phyloP scores from a whole-genome alignment of 2,329 filamentous ascomycete species.

The Aureobasidium sp. region DNA sequence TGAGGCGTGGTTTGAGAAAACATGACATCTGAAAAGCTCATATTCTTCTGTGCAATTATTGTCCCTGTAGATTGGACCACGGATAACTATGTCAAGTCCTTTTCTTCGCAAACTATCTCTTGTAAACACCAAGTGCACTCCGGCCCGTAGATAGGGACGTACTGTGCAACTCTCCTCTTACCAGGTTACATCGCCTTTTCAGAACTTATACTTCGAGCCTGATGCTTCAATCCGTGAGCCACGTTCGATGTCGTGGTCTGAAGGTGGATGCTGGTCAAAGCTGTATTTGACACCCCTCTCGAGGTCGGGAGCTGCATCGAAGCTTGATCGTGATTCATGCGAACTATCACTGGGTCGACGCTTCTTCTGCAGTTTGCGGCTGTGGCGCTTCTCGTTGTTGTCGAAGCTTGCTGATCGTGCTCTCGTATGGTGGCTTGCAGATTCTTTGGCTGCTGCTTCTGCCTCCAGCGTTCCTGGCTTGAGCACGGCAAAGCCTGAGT shows the following conservation, averaged over 20 bases:
- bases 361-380: constrained; percentile 29
- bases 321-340: background rate
- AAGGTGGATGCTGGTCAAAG: constrained; percentile 11
- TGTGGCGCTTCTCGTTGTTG: background rate
- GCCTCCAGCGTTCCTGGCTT: constrained; percentile 27
- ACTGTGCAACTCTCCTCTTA: background rate
- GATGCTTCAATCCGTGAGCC: constrained; percentile 6
- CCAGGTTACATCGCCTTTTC: background rate
- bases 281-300: constrained; percentile 9
- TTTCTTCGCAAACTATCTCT: background rate
- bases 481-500: constrained; percentile 32
- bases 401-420: background rate
- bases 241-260: background rate
- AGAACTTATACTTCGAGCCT: constrained; percentile 12
- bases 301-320: constrained; percentile 5
- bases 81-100: background rate
- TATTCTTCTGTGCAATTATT: background rate
- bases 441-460: constrained; percentile 18
- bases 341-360: constrained; percentile 23
- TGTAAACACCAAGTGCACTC: background rate
- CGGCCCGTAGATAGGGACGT: background rate
- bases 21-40: background rate
- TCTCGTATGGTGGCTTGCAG: background rate
- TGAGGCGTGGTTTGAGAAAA: background rate
- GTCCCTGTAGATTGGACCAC: background rate